Evolutionary conservation across 192 early-diverging fungal species (phyloP).

Genomic region (Thoreauomyces humboldtii): DNA sequence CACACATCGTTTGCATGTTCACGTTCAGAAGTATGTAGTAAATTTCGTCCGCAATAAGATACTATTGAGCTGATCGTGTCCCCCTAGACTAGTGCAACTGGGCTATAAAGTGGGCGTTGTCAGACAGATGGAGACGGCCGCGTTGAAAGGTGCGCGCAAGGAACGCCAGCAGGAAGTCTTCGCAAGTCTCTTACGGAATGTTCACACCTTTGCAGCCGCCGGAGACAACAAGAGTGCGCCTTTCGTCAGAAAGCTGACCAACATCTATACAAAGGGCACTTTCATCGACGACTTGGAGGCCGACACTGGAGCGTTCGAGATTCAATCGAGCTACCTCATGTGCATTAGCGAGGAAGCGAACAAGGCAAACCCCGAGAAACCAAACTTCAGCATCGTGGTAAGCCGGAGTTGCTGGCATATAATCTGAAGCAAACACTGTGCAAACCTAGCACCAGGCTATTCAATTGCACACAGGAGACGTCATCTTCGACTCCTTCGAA

Average conservation of each 20-base stretch:
- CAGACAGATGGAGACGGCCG: constrained; percentile 80
- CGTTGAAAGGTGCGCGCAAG: constrained; percentile 67
- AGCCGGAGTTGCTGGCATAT: too few species aligned
- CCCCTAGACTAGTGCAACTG: constrained; percentile 63
- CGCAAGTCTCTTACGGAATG: background rate
- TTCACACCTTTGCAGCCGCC: constrained; percentile 37
- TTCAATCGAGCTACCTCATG: constrained; percentile 45
- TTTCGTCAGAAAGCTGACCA: constrained; percentile 64
- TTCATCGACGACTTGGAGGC: constrained; percentile 48
- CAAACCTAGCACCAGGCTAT: too few species aligned
- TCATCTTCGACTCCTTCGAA: constrained; percentile 70
- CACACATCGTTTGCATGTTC: constrained; percentile 70
- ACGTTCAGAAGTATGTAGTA: constrained; percentile 69
- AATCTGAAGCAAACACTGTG: too few species aligned
- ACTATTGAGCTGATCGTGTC: background rate
- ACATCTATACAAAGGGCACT: constrained; percentile 70
- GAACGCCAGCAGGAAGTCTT: too few species aligned
- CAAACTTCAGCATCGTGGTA: constrained; percentile 30
- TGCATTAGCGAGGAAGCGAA: constrained; percentile 34
- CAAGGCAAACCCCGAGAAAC: constrained; percentile 22
- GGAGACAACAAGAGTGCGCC: constrained; percentile 65
- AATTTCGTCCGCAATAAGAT: too few species aligned
- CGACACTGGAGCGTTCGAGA: constrained; percentile 18
- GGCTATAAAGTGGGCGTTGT: constrained; percentile 88
- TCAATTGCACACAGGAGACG: constrained; percentile 62